phyloP scores from a whole-genome alignment of 495 filamentous ascomycete species.

The Hyaloscypha hepaticicola region DNA sequence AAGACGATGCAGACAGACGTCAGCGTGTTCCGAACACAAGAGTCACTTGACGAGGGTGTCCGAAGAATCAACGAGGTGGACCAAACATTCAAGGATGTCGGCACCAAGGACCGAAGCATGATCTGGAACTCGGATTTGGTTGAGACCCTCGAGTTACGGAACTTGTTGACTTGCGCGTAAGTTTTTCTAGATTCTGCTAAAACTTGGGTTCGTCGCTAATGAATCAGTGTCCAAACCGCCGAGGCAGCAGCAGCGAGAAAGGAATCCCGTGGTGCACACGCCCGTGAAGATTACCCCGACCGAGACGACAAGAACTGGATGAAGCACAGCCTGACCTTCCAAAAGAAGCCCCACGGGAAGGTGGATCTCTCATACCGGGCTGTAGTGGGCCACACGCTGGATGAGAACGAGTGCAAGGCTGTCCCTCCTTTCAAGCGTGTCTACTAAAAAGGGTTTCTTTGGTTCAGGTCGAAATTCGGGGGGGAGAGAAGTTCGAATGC shows the following conservation, averaged over 20 bases:
- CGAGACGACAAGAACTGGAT: slow-evolving; percentile 95
- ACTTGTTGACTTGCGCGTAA: slow-evolving; percentile 87
- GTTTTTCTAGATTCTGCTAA: slow-evolving; percentile 14
- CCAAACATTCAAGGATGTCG: slow-evolving; percentile 72
- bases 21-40: slow-evolving; percentile 94
- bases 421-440: slow-evolving; percentile 86
- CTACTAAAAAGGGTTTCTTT: slow-evolving; percentile 42
- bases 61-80: slow-evolving; percentile 78
- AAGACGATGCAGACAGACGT: slow-evolving; percentile 98
- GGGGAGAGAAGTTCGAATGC: neutral
- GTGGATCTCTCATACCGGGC: slow-evolving; percentile 75
- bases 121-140: slow-evolving; percentile 99
- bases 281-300: slow-evolving; percentile 91
- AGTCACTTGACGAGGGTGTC: slow-evolving; percentile 78
- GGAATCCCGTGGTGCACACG: slow-evolving; percentile 93
- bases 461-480: neutral
- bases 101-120: slow-evolving; percentile 97
- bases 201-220: slow-evolving; percentile 20
- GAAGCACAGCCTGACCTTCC: slow-evolving; percentile 96
- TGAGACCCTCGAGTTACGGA: slow-evolving; percentile 91
- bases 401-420: slow-evolving; percentile 85
- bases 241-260: slow-evolving; percentile 80
- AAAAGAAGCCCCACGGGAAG: slow-evolving; percentile 81
- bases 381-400: slow-evolving; percentile 75
- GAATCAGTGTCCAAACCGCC: slow-evolving; percentile 74